Evolutionary conservation across 495 filamentous ascomycete genomes (phyloP), one percentile per base, ranked within the genome.

Genomic region (Trichocladium uniseriatum): DNA sequence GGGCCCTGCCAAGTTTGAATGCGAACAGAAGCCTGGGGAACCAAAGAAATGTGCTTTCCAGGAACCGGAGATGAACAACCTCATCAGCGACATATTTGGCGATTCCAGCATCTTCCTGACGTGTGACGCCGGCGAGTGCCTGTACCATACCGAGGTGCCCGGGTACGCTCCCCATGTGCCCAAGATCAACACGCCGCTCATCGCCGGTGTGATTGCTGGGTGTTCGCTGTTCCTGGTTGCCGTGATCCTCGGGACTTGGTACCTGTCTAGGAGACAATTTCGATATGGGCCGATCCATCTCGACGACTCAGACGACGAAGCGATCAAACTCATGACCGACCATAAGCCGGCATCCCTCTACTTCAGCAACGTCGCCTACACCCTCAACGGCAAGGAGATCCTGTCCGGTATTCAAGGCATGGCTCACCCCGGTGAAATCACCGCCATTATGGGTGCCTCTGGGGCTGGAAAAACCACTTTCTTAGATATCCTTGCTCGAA

Each of bases 401-500:
- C 74, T 99, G 0, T 76, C 77, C 6, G 80, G 77, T 27, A 81
- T 99, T 34, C 82, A 80, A 51, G 92, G 92, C 38, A 82, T 86
- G 28, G 89, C 91, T 11, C 81, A 85, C 55, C 86, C 90, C 1
- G 92, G 92, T 0, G 86, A 97, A 57, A 77, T 99, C 7, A 86
- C 92, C 58, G 92, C 92, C 19, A 95, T 99, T 62, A 97, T 99
- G 91, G 92, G 92, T 34, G 89, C 92, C 10, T 97, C 94, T 4
- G 92, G 92, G 8, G 92, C 92, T 20, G 92, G 92, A 45, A 99
- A 99, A 68, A 97, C 91, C 1, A 94, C 89, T 0, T 99, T 97
- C 67, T 70, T 99, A 27, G 94, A 99, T 66, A 94, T 99, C 48
- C 75, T 99, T 7, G 94, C 94, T 15, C 80, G 90, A 46, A 99